Base-by-base conservation (phyloP, 305 asterid species). In the Fraxinus latifolia region DNA sequence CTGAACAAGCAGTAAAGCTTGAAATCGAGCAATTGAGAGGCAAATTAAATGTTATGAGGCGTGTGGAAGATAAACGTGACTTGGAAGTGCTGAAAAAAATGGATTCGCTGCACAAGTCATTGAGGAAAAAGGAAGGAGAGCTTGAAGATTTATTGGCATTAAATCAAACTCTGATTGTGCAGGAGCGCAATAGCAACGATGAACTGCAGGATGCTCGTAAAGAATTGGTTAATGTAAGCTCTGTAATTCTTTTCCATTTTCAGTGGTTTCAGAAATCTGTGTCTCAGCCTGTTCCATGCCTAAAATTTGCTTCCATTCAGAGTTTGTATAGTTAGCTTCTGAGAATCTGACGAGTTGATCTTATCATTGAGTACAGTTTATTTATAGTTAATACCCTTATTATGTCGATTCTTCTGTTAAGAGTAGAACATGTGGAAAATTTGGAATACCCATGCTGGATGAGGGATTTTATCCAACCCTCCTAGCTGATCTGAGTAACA, bases 161-260 rank as follows among this genome's bases (percentile, higher is more conserved):
- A 81, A 92, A 92, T 89, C 96, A 90, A 82, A 85, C 92, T 67
- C 86, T 94, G 62, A 82, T 94, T 15, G 88, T 91, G 75, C 88
- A 89, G 89, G 97, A 95, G 86, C 94, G 92, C 80, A 92, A 87
- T 83, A 87, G 89, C 87, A 95, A 92, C 77, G 93, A 90, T 14
- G 97, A 92, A 87, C 90, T 95, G 80, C 98, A 92, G 85, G 99
- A 95, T 25, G 98, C 98, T 29, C 95, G 96, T 32, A 95, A 91
- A 91, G 98, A 92, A 83, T 79, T 95, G 91, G 79, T 93, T 81
- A 88, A 90, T 81, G 99, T 95, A 86, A 91, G 94, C 85, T 72
- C 50, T 81, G 71, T 76, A 79, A 74, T 78, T 27, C 23, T 53
- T 34, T 34, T 75, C 73, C 55, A 12, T 65, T 36, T 53, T 31